phyloP scores from a whole-genome alignment of 2,329 filamentous ascomycete genomes.

The Aspergillus eucalypticola region DNA sequence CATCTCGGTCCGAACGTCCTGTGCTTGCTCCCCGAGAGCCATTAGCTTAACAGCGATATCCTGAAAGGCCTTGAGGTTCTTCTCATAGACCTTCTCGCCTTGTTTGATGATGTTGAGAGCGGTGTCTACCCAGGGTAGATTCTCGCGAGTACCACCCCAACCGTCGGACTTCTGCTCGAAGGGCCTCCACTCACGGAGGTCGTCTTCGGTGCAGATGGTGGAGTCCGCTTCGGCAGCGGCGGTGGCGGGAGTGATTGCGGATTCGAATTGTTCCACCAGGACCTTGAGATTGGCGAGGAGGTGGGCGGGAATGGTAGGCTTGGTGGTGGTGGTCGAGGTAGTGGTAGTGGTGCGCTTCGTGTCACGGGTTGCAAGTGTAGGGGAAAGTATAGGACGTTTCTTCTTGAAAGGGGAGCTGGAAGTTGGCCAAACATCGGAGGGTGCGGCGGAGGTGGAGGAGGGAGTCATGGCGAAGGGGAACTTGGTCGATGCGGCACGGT shows the following conservation, averaged over 20 bases:
- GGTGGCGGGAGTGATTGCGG: background rate
- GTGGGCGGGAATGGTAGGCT: no score
- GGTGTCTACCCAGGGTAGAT: background rate
- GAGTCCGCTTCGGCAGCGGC: no score
- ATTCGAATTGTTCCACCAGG: background rate
- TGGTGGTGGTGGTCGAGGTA: background rate
- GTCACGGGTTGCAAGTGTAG: background rate
- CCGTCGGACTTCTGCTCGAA: no score
- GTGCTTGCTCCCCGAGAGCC: no score
- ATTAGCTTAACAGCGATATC: background rate
- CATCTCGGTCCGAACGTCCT: no score
- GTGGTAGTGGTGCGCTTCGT: background rate
- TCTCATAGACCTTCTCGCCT: background rate
- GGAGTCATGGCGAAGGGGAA: background rate
- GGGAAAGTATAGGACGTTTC: background rate
- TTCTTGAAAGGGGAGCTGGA: background rate
- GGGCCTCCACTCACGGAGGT: no score
- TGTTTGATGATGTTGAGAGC: background rate
- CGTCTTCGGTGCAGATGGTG: no score
- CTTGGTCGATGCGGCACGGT: background rate
- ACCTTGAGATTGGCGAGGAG: background rate
- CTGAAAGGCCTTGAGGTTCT: background rate
- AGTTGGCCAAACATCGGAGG: no score
- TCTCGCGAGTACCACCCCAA: no score
- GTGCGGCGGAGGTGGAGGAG: background rate